Conservation (phyloP, 371 early-diverging fungal species). For the Syncephalastrum monosporum region DNA sequence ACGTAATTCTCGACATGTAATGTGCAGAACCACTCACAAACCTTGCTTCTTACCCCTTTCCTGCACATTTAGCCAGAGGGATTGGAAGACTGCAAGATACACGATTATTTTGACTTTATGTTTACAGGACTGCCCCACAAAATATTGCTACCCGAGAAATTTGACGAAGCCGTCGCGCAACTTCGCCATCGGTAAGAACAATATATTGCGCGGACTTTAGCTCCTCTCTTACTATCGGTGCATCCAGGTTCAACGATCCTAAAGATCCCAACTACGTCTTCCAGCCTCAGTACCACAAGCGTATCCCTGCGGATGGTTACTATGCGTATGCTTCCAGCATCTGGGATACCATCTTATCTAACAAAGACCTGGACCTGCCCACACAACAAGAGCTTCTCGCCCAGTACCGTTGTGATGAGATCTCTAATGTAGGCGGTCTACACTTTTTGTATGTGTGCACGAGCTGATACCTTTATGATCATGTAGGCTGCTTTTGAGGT, state of each 20-base stretch:
- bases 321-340: slow-evolving; percentile 86
- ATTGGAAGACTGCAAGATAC: slow-evolving; percentile 73
- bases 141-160: slow-evolving; percentile 78
- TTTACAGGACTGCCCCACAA: slow-evolving; percentile 95
- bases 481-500: slow-evolving; percentile 63
- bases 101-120: slow-evolving; percentile 91
- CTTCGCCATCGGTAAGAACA: slow-evolving; percentile 65
- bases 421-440: slow-evolving; percentile 59
- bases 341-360: slow-evolving; percentile 92
- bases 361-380: slow-evolving; percentile 95
- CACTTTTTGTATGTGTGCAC: background rate
- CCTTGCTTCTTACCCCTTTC: background rate
- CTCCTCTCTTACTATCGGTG: background rate
- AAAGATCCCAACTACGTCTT: slow-evolving; percentile 78
- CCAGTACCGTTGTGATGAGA: slow-evolving; percentile 98
- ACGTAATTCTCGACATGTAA: too few relatives aligned
- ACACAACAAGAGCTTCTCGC: slow-evolving; percentile 97
- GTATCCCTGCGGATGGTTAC: slow-evolving; percentile 96
- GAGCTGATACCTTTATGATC: background rate
- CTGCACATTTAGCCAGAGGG: slow-evolving; percentile 67
- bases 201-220: background rate
- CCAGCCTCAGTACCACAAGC: slow-evolving; percentile 82
- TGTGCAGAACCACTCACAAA: background rate
- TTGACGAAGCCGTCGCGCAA: slow-evolving; percentile 69
- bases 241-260: slow-evolving; percentile 69